Evolutionary conservation across 2,329 filamentous ascomycete genomes (phyloP).

Genomic region (Venturia oleaginea): DNA sequence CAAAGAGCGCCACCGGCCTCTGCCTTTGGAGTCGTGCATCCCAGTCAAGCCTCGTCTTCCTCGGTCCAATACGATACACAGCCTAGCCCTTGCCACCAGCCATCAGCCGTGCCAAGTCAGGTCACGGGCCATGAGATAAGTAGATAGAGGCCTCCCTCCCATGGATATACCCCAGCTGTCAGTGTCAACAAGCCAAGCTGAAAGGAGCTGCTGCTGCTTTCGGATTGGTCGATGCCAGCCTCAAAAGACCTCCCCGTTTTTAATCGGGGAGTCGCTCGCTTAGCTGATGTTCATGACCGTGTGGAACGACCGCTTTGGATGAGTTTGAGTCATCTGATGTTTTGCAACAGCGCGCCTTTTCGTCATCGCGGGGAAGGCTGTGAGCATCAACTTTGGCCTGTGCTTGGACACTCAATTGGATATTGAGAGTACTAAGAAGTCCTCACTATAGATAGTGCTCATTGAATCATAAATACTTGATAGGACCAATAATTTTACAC

Average conservation of each 20-base stretch:
- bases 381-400: neutral
- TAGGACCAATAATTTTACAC: no score
- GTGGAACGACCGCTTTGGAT: neutral
- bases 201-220: neutral
- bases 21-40: neutral
- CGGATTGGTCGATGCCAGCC: neutral
- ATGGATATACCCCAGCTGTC: neutral
- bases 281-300: constrained; percentile 3
- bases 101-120: neutral
- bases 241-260: no score
- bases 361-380: neutral
- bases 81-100: neutral
- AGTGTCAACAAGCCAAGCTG: neutral
- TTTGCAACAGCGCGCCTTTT: neutral
- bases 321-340: neutral
- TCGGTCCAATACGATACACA: neutral
- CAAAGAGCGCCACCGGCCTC: neutral
- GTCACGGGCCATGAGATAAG: no score
- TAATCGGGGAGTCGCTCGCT: no score
- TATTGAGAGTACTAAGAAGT: no score
- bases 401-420: neutral
- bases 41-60: neutral
- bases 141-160: no score
- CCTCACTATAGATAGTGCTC: no score
- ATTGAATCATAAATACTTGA: no score